Base-by-base conservation (phyloP, 2,329 filamentous ascomycete species). In the Hypoxylon sp. region DNA sequence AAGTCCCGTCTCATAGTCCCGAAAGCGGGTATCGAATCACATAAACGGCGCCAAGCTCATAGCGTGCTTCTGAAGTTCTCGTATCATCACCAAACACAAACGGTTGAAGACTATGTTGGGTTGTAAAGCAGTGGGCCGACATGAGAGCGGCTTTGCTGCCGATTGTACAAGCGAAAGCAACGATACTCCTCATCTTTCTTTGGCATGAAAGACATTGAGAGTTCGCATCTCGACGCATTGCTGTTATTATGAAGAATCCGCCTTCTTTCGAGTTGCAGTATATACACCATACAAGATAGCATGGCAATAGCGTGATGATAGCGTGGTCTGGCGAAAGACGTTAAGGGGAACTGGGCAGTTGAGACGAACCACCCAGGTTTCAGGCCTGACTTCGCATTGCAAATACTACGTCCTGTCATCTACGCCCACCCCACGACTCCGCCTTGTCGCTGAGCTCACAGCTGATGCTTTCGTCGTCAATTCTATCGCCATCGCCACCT, bases 401-500 rank as follows among this genome's bases (percentile, higher is more conserved):
- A 8, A 7, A 20, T 17, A 13, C 11, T 36, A 30, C 25, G 44
- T 27, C 23, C 16, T 9, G 13, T 3, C 20, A 13, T 26, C 31
- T 34, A 13, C 26, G 7, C 36, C 31, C 35, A 26, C 13, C 36
- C 35, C 29, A n/a, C 17, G 20, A n/a, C 32, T 40, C 31, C 9
- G 13, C 11, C 32, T 26, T 29, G 7, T 45, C 41, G 8, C 31
- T 49, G 30, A 52, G 21, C 47, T 58, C 51, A 42, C 20, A 5
- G 12, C 29, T 59, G 49, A 53, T 52, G 38, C 11, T 38, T 51
- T 44, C 41, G 44, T 50, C 53, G 53, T 57, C 56, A 46, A 25
- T 32, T 56, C 42, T 57, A 35, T 56, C 56, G 48, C 49, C 52
- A 54, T 56, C 52, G 44, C 36, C 40, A 44, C 40, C 35, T 2